phyloP scores from a whole-genome alignment of 441 rosid genomes.

The Flueggea neowawraea region DNA sequence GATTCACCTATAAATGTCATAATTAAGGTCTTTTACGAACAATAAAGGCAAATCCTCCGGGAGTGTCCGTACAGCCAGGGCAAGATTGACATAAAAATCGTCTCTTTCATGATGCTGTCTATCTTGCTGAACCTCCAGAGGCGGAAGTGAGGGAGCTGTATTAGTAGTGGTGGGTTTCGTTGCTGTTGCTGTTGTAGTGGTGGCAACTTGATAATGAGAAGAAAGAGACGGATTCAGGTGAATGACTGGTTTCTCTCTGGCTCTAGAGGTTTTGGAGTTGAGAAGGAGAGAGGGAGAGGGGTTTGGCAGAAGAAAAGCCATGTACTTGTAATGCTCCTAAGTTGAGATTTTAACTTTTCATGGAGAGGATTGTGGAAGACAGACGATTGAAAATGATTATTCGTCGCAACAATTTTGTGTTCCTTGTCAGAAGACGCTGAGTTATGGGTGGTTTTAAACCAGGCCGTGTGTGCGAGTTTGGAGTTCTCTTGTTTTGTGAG shows the following conservation, averaged over 20 bases:
- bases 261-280: constrained; percentile 37
- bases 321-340: constrained; percentile 19
- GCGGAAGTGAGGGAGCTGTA: constrained; percentile 28
- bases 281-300: constrained; percentile 53
- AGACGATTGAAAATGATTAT: constrained; percentile 1
- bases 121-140: constrained; percentile 40
- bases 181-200: constrained; percentile 5
- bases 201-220: constrained; percentile 10
- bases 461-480: constrained; percentile 21
- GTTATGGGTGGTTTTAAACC: constrained; percentile 51
- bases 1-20: constrained; percentile 81
- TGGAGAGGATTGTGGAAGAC: constrained; percentile 19
- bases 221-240: constrained; percentile 10
- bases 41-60: constrained; percentile 83
- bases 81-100: constrained; percentile 80
- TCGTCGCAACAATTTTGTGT: constrained; percentile 16
- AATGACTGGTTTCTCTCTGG: constrained; percentile 30
- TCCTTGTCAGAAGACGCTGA: constrained; percentile 7
- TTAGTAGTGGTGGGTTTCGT: constrained; percentile 20
- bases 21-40: constrained; percentile 72
- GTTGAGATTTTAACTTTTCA: constrained; percentile 20
- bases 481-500: not conserved
- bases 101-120: constrained; percentile 44
- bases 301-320: constrained; percentile 79
- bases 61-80: constrained; percentile 86